Percentiles rank a stretch among this genome's conserved stretches.
phyloP scores from a whole-genome alignment of 2,329 filamentous ascomycete genomes.

The Pseudogymnoascus sp. region DNA sequence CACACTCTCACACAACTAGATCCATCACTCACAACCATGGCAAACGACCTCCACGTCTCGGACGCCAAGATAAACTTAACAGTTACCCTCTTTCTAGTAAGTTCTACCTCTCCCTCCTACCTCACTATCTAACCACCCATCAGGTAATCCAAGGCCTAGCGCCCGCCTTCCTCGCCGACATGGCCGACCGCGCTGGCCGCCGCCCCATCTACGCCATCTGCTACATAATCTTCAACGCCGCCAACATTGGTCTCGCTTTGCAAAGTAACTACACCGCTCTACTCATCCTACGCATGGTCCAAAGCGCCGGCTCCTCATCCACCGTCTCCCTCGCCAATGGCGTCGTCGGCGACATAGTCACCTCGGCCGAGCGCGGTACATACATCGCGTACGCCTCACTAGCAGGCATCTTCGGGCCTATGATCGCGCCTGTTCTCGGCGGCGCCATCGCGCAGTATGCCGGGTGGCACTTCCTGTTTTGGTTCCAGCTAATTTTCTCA shows the following conservation, averaged over 20 bases:
- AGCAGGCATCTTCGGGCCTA: slow-evolving; percentile 44
- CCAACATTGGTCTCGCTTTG: slow-evolving; percentile 46
- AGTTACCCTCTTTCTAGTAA: not conserved
- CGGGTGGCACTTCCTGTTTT: slow-evolving; percentile 55
- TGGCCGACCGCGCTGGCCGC: slow-evolving; percentile 47
- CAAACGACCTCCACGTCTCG: slow-evolving; percentile 24
- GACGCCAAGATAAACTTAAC: slow-evolving; percentile 18
- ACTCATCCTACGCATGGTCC: slow-evolving; percentile 45
- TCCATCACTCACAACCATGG: slow-evolving; percentile 32
- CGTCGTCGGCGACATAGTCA: slow-evolving; percentile 55
- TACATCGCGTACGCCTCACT: slow-evolving; percentile 59
- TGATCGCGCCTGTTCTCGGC: slow-evolving; percentile 49
- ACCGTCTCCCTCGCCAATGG: slow-evolving; percentile 51
- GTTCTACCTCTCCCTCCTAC: slow-evolving; percentile 24
- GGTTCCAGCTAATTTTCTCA: slow-evolving; percentile 30
- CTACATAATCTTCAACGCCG: slow-evolving; percentile 45
- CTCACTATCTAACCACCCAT: slow-evolving; percentile 35
- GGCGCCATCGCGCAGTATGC: slow-evolving; percentile 48
- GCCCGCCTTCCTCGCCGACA: slow-evolving; percentile 47
- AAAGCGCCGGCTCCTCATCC: slow-evolving; percentile 49
- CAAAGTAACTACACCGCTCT: slow-evolving; percentile 42
- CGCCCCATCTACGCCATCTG: slow-evolving; percentile 46
- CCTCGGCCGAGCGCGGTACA: slow-evolving; percentile 49
- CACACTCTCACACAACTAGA: slow-evolving; percentile 32
- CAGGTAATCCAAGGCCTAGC: slow-evolving; percentile 50